Evolutionary conservation across 2,329 filamentous ascomycete species (phyloP).

Genomic region (Fusarium citri): DNA sequence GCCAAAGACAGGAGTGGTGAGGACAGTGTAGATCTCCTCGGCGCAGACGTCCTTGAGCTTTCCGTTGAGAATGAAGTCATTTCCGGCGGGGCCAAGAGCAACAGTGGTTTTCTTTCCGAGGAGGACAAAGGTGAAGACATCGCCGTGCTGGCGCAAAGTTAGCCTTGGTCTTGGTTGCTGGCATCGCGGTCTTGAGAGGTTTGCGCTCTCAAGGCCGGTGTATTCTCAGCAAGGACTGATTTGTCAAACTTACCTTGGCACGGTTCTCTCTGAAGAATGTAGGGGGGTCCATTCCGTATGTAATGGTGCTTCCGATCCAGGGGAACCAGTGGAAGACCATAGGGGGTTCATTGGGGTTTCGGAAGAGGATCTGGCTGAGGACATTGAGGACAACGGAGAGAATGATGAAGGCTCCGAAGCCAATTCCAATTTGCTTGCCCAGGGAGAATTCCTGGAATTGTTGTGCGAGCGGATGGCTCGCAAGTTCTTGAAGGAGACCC

Average conservation of each 20-base stretch:
- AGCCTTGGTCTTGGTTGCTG: constrained; percentile 9
- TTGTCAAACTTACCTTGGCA: constrained; percentile 71
- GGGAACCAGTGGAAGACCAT: constrained; percentile 86
- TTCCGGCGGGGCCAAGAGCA: constrained; percentile 82
- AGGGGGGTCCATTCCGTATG: constrained; percentile 94
- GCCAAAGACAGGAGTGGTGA: constrained; percentile 80
- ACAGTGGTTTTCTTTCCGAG: constrained; percentile 92
- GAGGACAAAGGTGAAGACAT: constrained; percentile 89
- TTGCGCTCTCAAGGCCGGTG: neutral
- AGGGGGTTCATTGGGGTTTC: constrained; percentile 83
- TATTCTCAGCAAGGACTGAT: neutral
- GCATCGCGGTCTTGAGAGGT: neutral
- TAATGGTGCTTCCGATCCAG: constrained; percentile 88
- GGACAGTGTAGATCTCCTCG: constrained; percentile 87
- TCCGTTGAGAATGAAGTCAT: constrained; percentile 92
- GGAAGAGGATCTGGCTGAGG: constrained; percentile 80
- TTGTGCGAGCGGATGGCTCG: constrained; percentile 61
- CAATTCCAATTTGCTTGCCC: constrained; percentile 60
- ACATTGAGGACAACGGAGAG: constrained; percentile 81
- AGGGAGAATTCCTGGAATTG: constrained; percentile 62
- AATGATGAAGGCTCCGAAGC: constrained; percentile 58
- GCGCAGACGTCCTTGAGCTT: constrained; percentile 91
- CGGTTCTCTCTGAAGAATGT: constrained; percentile 83
- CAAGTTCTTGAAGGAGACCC: constrained; percentile 67
- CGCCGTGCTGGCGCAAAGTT: constrained; percentile 72